Base-by-base conservation (phyloP, 345 rosid species). In the Aquilaria sinensis region DNA sequence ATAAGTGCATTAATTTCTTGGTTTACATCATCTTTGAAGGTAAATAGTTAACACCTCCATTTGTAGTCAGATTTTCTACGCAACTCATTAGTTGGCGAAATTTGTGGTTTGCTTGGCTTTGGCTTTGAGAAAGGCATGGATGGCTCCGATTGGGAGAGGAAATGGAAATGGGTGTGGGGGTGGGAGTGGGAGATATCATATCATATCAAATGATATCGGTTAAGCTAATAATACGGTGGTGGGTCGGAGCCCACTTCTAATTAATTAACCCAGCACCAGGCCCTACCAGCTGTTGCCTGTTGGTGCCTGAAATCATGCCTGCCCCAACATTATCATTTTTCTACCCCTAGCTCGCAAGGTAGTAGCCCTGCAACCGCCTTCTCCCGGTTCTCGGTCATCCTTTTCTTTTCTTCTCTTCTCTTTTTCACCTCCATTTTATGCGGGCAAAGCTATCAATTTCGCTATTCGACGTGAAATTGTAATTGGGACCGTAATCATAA, bases 151-250 rank as follows among this genome's bases (percentile, higher is more conserved):
- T 23, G 43, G 43, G 0, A 37, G 43, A 37, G 43, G 43, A 37
- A 23, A 23, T 23, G 43, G 43, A 37, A 37, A 9, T 37, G 43
- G 43, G 43, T 9, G 14, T 12, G 57, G 61, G 11, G 59, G 62
- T 31, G 65, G 80, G 14, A 29, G 78, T 41, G 67, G 65, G n/a
- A 61, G 61, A 51, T 51, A 9, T 23, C 23, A n/a, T 37, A 72
- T 70, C 66, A 66, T 68, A 63, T 61, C 64, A 63, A 63, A 76
- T 73, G 60, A 81, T 75, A 74, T 63, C 54, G 12, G 34, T 11
- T 11, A 47, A 58, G 48, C 56, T 58, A 72, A 75, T 77, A 5
- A 73, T 68, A 53, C 52, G 16, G 5, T 23, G 23, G 23, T 23
- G 23, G 62, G 2, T 62, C 70, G 68, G 70, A 59, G 10, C 70